A percentile compares a stretch with the other conserved stretches of the same genome.
phyloP scores from a whole-genome alignment of 129 eudicot species.

The Ambrosia artemisiifolia region DNA sequence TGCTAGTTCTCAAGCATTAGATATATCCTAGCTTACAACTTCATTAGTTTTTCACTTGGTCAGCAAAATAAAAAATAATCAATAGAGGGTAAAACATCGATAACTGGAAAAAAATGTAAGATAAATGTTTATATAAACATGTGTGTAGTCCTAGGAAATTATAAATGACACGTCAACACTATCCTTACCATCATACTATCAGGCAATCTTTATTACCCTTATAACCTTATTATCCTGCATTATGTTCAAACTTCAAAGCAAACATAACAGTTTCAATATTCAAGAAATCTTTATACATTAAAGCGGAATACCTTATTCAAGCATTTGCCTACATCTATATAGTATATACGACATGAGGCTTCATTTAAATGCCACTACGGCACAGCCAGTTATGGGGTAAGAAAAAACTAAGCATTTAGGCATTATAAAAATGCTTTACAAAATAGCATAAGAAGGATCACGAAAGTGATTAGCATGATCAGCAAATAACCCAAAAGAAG shows the following conservation, averaged over 20 bases:
- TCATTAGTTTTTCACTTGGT: too few species aligned
- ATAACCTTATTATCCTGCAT: neutral
- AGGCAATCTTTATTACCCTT: neutral
- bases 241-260: neutral
- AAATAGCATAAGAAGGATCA: neutral
- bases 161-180: neutral
- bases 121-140: neutral
- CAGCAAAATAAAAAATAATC: too few species aligned
- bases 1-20: neutral
- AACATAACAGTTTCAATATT: neutral
- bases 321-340: neutral
- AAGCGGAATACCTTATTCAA: neutral
- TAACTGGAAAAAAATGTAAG: neutral
- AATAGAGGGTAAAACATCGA: neutral
- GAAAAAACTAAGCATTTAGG: constrained; percentile 5
- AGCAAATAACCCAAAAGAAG: neutral
- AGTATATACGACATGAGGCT: neutral
- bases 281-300: neutral
- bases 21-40: too few species aligned
- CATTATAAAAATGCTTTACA: neutral
- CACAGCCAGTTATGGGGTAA: neutral
- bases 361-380: neutral
- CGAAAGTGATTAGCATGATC: neutral
- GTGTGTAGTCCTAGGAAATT: neutral
- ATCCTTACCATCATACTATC: neutral